Conservation (phyloP, 2,329 filamentous ascomycete species). For the Juglanconis sp. region DNA sequence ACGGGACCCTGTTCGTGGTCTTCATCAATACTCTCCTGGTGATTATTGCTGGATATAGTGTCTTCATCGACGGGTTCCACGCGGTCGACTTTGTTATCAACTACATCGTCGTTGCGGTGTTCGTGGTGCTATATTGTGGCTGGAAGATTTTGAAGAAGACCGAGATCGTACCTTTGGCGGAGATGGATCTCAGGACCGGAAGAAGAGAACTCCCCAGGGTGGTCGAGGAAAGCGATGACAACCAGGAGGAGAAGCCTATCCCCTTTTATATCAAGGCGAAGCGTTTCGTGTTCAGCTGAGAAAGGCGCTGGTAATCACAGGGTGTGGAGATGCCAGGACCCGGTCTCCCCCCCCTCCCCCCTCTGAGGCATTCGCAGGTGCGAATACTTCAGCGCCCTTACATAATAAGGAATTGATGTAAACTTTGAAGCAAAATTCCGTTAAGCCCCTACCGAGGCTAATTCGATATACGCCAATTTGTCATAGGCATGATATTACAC, state of each 20-base stretch:
- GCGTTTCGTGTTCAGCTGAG: background rate
- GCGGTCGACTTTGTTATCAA: constrained; percentile 50
- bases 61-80: constrained; percentile 46
- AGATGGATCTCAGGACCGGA: constrained; percentile 5
- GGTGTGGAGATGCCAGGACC: no score
- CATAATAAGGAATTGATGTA: no score
- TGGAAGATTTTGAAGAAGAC: constrained; percentile 40
- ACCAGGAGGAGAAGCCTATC: background rate
- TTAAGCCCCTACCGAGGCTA: no score
- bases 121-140: constrained; percentile 40
- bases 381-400: no score
- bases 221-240: background rate
- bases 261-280: constrained; percentile 10
- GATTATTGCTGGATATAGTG: constrained; percentile 51
- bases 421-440: no score
- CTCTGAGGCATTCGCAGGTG: no score
- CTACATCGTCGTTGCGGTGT: constrained; percentile 52
- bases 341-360: no score
- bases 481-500: background rate
- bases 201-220: constrained; percentile 1
- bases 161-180: constrained; percentile 1
- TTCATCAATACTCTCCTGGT: constrained; percentile 45
- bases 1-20: constrained; percentile 47
- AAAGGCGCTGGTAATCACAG: background rate
- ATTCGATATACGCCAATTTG: no score